Conservation (phyloP, 768 basidiomycete species). For the Boletales sp. region DNA sequence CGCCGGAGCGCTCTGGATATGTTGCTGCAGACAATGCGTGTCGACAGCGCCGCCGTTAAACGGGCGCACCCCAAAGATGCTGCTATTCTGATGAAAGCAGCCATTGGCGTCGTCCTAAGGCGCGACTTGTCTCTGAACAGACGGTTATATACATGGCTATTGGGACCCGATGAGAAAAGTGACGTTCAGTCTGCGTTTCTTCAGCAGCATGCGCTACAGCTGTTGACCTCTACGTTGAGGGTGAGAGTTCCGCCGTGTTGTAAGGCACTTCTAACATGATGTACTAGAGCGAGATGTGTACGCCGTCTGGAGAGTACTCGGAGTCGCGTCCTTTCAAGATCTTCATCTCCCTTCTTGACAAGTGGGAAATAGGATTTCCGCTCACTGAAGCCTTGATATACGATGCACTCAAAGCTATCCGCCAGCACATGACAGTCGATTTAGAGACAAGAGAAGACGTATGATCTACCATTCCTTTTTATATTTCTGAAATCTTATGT, state of each 20-base stretch:
- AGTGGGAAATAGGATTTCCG: conserved; percentile 89
- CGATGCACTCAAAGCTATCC: conserved; percentile 75
- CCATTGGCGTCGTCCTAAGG: conserved; percentile 84
- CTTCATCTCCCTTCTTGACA: conserved; percentile 91
- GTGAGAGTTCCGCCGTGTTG: conserved; percentile 33
- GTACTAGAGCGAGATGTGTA: conserved; percentile 69
- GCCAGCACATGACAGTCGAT: conserved; percentile 48
- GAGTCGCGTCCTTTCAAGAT: conserved; percentile 91
- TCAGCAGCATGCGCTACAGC: conserved; percentile 62
- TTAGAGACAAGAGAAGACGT: conserved; percentile 63
- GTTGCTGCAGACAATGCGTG: conserved; percentile 67
- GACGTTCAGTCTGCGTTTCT: conserved; percentile 75
- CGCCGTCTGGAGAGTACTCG: conserved; percentile 66
- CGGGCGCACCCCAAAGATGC: conserved; percentile 71
- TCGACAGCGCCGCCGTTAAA: conserved; percentile 69
- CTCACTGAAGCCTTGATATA: conserved; percentile 77
- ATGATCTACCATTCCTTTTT: conserved; percentile 15
- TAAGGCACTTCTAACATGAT: conserved; percentile 9
- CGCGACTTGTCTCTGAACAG: conserved; percentile 92
- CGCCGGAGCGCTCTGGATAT: conserved; percentile 84
- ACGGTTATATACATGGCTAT: conserved; percentile 88
- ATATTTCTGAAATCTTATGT: neutral
- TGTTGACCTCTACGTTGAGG: conserved; percentile 67
- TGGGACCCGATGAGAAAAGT: conserved; percentile 77
- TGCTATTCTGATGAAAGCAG: conserved; percentile 80